Percentiles rank a stretch among this genome's conserved stretches.
These are phyloP conservation scores for Mycena sanguinolenta DNA, from an alignment of 768 basidiomycete genomes.

Conservation along the genomic window DNA sequence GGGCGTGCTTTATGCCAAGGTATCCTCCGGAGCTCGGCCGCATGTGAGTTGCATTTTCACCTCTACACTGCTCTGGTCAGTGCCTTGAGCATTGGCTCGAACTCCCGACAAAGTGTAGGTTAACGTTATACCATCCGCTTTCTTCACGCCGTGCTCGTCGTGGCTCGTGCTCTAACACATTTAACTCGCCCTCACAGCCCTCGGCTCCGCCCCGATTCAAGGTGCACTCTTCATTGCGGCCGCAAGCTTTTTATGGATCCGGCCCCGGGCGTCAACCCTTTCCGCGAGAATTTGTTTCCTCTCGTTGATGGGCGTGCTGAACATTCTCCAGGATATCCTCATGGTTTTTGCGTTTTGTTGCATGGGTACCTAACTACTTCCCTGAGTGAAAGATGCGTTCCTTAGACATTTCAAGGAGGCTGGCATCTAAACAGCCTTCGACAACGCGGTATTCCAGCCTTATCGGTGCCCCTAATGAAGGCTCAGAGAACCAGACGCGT, in stretches of 20 bases:
- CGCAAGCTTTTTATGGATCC: constrained; percentile 48
- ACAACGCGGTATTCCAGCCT: not conserved
- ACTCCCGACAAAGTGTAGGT: constrained; percentile 52
- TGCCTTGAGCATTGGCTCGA: constrained; percentile 46
- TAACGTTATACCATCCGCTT: too few species aligned
- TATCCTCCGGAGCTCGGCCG: constrained; percentile 59
- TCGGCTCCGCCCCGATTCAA: constrained; percentile 52
- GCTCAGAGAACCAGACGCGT: not conserved
- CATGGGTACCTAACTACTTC: not conserved
- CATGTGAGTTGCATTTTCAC: constrained; percentile 45
- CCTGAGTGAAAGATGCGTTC: not conserved
- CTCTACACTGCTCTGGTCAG: too few species aligned
- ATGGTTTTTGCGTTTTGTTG: constrained; percentile 1
- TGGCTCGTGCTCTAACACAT: constrained; percentile 50
- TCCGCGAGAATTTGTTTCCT: constrained; percentile 45
- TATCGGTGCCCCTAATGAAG: not conserved
- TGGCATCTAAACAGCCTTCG: not conserved
- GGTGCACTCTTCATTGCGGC: constrained; percentile 48
- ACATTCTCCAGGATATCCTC: not conserved
- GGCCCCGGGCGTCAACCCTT: constrained; percentile 50
- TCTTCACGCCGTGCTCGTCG: not conserved
- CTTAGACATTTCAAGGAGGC: not conserved
- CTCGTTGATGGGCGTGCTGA: constrained; percentile 7
- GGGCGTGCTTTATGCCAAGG: constrained; percentile 60
- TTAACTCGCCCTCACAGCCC: constrained; percentile 49